Conservation (phyloP, 1,284 basidiomycete genomes). For the Ceratobasidium theobromae region DNA sequence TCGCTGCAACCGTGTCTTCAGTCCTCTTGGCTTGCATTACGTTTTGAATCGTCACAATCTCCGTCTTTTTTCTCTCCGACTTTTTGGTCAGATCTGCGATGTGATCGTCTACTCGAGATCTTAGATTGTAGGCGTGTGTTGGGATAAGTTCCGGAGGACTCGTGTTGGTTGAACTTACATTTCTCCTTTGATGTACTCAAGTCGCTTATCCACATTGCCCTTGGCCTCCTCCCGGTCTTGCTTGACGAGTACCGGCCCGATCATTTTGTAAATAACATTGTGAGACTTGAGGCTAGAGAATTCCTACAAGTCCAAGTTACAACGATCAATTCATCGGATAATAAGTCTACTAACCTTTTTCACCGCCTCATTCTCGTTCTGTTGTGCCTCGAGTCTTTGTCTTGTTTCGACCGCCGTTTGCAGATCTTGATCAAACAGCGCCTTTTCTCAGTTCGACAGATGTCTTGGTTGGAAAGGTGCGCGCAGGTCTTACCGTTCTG, state of each 20-base stretch:
- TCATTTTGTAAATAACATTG: slow-evolving; percentile 88
- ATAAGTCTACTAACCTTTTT: slow-evolving; percentile 64
- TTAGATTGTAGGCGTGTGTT: slow-evolving; percentile 42
- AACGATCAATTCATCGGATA: not conserved
- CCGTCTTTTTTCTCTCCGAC: slow-evolving; percentile 74
- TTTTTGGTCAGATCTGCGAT: slow-evolving; percentile 74
- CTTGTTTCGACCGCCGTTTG: slow-evolving; percentile 71
- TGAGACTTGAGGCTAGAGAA: slow-evolving; percentile 73
- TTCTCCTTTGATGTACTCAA: slow-evolving; percentile 88
- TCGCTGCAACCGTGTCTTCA: slow-evolving; percentile 8
- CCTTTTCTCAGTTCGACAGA: not conserved
- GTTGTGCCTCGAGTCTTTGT: slow-evolving; percentile 83
- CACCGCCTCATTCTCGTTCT: slow-evolving; percentile 90
- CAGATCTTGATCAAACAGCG: slow-evolving; percentile 58
- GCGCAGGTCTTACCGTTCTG: slow-evolving; percentile 52
- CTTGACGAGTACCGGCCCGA: slow-evolving; percentile 88
- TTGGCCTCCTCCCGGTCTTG: slow-evolving; percentile 91
- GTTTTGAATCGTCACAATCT: slow-evolving; percentile 69
- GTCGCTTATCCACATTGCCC: slow-evolving; percentile 84
- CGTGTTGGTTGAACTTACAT: slow-evolving; percentile 60
- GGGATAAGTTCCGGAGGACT: not conserved
- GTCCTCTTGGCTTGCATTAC: slow-evolving; percentile 50
- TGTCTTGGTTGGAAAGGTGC: not conserved
- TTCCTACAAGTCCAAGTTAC: slow-evolving; percentile 59
- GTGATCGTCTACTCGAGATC: slow-evolving; percentile 77